Conservation (phyloP, 2,329 filamentous ascomycete species). For the Thelonectria discophora region DNA sequence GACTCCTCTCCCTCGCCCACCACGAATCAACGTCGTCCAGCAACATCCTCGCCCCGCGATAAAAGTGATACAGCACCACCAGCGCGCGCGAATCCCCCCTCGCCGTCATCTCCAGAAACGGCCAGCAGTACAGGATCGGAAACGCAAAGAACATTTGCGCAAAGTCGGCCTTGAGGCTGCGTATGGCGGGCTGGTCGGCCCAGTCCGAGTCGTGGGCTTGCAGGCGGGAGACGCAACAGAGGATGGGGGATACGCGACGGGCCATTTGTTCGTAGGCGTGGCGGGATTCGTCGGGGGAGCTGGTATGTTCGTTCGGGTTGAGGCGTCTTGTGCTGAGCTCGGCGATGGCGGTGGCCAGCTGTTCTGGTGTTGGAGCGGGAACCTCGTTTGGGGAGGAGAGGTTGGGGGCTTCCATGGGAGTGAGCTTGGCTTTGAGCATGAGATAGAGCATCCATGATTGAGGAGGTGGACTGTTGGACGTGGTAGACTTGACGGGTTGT, state of each 20-base stretch:
- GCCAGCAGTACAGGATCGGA: constrained; percentile 9
- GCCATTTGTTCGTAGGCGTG: constrained; percentile 3
- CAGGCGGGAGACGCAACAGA: constrained; percentile 1
- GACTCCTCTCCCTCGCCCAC: constrained; percentile 8
- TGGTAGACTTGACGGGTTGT: neutral
- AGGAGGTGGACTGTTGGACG: neutral
- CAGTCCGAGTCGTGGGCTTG: neutral
- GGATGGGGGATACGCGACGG: constrained; percentile 2
- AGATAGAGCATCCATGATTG: neutral
- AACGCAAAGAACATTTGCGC: constrained; percentile 8
- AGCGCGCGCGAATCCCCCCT: neutral
- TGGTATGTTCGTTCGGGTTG: neutral
- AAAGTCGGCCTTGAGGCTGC: neutral
- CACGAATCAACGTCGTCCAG: neutral
- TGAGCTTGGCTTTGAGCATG: neutral
- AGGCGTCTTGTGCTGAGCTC: neutral
- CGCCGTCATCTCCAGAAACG: neutral
- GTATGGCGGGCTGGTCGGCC: neutral
- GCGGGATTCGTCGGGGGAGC: neutral
- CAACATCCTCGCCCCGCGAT: neutral
- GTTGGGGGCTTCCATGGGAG: neutral
- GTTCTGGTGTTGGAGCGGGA: neutral
- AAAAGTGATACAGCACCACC: constrained; percentile 5
- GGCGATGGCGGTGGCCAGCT: neutral
- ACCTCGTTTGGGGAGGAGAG: neutral